Evolutionary conservation across 257 asterid species (phyloP), one percentile per base, ranked within the genome.

Genomic region (Leptodermis oblonga): DNA sequence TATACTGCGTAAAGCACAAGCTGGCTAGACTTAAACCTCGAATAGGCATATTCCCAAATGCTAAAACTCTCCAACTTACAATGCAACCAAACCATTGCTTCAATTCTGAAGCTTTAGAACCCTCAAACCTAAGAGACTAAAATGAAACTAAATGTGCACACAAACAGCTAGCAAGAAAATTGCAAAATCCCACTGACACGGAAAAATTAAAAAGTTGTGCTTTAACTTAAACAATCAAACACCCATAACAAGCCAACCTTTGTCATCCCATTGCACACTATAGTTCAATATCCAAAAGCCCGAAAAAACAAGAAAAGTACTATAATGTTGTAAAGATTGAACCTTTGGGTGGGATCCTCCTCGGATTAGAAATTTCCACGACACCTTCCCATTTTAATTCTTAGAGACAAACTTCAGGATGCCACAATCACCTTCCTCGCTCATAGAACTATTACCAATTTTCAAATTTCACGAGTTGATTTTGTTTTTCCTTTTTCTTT

Each of bases 341-440:
- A 90, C 97, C 97, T 90, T 73, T 88, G 96, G 70, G 82, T 84
- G 70, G 85, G 95, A 85, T 90, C 97, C 70, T 88, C 97, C 55
- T 85, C 95, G 48, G 92, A 77, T 52, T 87, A 89, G 56, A 88
- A 88, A 76, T 87, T 91, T 59, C 92, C 90, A 68, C 95, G 96
- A 73, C 95, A 91, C 53, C 97, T 88, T 71, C 97, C 97, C 97
- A 91, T 90, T 33, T 72, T 73, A 79, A 76, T 73, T 78, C 73
- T 75, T 69, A 58, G 72, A 43, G 28, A 58, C 49, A 14, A 62
- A 20, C 74, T 58, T 41, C 39, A 22, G n/a, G 13, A 4, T 5
- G 25, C 49, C 49, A 34, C 26, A 55, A 69, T 11, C 30, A 34
- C 59, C 33, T 30, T 25, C 15, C 60, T 28, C 30, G 41, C 11